These are phyloP conservation scores for Eutrema heterophyllum DNA, from an alignment of 345 rosid genomes.

Conservation along the genomic window DNA sequence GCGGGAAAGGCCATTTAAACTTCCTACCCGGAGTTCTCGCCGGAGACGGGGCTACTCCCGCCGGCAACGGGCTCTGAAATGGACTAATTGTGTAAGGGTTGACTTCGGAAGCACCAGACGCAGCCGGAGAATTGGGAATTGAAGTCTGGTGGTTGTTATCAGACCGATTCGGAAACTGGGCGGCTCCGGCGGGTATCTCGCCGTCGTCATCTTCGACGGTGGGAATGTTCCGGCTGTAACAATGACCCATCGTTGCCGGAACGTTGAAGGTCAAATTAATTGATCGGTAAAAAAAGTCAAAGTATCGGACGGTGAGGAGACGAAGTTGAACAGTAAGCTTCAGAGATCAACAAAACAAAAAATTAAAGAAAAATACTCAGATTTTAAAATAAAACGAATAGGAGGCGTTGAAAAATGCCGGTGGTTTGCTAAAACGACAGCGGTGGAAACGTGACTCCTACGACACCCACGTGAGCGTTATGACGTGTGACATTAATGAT, in stretches of 20 bases:
- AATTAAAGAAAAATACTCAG: not conserved
- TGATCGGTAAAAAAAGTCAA: conserved; percentile 33
- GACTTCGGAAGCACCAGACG: conserved; percentile 34
- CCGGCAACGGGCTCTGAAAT: conserved; percentile 72
- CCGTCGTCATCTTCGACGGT: conserved; percentile 33
- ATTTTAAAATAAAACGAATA: not conserved
- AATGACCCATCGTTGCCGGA: conserved; percentile 61
- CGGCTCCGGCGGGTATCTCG: conserved; percentile 18
- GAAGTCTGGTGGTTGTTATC: conserved; percentile 8
- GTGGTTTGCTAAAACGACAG: conserved; percentile 23
- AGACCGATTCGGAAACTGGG: conserved; percentile 11
- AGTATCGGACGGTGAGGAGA: conserved; percentile 27
- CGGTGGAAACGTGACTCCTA: conserved; percentile 24
- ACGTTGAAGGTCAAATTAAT: not conserved
- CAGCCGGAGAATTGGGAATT: conserved; percentile 20
- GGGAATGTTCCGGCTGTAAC: conserved; percentile 62
- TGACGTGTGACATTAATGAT: conserved; percentile 2
- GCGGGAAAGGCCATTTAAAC: conserved; percentile 91
- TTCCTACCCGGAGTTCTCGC: conserved; percentile 82
- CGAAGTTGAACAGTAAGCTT: conserved; percentile 15
- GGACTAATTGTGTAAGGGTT: conserved; percentile 59
- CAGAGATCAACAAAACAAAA: not conserved
- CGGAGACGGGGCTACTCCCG: conserved; percentile 81
- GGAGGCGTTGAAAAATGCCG: conserved; percentile 17
- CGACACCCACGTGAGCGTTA: conserved; percentile 2